Evolutionary conservation across 768 basidiomycete species (phyloP).

Genomic region (Ramaria sp.): DNA sequence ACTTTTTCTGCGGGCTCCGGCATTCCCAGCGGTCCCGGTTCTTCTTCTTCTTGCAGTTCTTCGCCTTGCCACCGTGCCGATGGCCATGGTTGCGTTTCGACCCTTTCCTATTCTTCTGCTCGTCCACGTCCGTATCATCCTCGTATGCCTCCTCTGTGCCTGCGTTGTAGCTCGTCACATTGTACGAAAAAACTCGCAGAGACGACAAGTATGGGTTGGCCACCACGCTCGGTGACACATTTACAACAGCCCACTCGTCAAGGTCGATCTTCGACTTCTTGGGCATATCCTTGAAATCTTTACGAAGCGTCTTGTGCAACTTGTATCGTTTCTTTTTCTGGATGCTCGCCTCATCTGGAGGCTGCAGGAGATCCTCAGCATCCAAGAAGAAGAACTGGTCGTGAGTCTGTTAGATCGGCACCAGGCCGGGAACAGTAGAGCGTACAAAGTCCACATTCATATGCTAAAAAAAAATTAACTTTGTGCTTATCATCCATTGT

Average conservation of each 20-base stretch:
- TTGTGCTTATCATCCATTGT: slow-evolving; percentile 11
- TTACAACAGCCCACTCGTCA: slow-evolving; percentile 65
- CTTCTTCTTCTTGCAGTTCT: slow-evolving; percentile 36
- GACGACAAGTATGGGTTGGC: slow-evolving; percentile 82
- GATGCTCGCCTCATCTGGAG: slow-evolving; percentile 11
- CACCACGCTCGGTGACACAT: slow-evolving; percentile 72
- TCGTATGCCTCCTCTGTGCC: slow-evolving; percentile 2
- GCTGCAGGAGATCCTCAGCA: slow-evolving; percentile 35
- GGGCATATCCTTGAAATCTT: slow-evolving; percentile 58
- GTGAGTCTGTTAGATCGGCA: neutral
- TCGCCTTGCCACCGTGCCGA: slow-evolving; percentile 33
- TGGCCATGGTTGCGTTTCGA: slow-evolving; percentile 39
- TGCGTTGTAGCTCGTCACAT: slow-evolving; percentile 21
- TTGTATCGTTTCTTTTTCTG: slow-evolving; percentile 15
- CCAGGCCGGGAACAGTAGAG: slow-evolving; percentile 8
- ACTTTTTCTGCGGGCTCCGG: slow-evolving; percentile 40
- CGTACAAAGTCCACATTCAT: slow-evolving; percentile 79
- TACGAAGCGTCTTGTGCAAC: slow-evolving; percentile 46
- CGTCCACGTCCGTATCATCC: slow-evolving; percentile 9
- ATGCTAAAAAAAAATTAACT: slow-evolving; percentile 34
- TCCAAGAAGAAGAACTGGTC: slow-evolving; percentile 47
- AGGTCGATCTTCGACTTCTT: slow-evolving; percentile 39
- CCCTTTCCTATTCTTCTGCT: slow-evolving; percentile 19
- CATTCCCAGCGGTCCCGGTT: slow-evolving; percentile 58
- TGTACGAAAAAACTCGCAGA: slow-evolving; percentile 76